Base-by-base conservation (phyloP, 2,329 filamentous ascomycete species). In the Lachnellula arida region DNA sequence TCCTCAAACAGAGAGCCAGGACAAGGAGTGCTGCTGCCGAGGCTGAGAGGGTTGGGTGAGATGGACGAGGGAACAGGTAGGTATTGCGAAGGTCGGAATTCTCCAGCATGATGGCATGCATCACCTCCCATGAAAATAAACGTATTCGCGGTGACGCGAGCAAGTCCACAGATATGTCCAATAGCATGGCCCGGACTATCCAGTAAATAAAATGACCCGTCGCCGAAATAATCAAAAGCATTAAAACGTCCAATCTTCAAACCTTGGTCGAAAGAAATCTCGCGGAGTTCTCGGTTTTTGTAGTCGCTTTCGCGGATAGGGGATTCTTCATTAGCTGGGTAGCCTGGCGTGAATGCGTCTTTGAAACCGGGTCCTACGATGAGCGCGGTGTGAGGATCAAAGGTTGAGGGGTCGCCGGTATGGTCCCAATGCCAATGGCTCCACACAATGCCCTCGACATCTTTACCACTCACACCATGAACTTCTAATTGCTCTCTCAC, bases 161-260 rank as follows among this genome's bases (percentile, higher is more conserved):
- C 79, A 0, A 82, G 70, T 3, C 71, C 79, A 55, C 73, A 75
- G n/a, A 79, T 68, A 61, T 81, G 78, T 1, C 76, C 78, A 11
- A 78, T 66, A 0, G 75, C 73, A 61, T 82, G 79, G 1, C 81
- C 81, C 0, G 79, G 79, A 3, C 75, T 74, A 59, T 80, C 71
- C 28, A 84, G 71, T 1, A 84, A 70, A 62, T 81, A 82, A 60
- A 84, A 81, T 22, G 70, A 75, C 1, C 79, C 81, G 61, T 84
- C 80, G 6, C 74, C 73, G 53, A 81, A 83, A 63, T 76, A 82
- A 62, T 83, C 80, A 39, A 70, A 67, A 1, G 78, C 77, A 37
- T 70, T 63, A 62, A 79, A 79, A 8, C 72, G 64, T 1, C 76
- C 77, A 19, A 80, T 75, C 56, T 73, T 71, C 3, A 76, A 54